Conservation (phyloP, 78 protist species). For the slime mould (Dictyostelium discoideum) region DNA sequence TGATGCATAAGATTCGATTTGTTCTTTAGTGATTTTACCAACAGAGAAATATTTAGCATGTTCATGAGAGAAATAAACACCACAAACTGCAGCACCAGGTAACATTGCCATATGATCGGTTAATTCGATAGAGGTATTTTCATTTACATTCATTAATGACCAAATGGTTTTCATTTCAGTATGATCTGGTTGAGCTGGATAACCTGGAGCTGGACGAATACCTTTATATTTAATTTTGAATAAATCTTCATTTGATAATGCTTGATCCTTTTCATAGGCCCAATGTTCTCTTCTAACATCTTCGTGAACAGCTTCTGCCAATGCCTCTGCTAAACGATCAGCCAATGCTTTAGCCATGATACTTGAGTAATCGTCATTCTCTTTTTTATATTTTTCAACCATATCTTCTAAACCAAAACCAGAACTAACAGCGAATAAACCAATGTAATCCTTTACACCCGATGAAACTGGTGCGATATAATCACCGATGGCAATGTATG, state of each 20-base stretch:
- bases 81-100: constrained; percentile 98
- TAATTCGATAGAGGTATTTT: constrained; percentile 69
- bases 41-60: constrained; percentile 97
- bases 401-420: constrained; percentile 95
- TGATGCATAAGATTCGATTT: constrained; percentile 94
- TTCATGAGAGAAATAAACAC: constrained; percentile 93
- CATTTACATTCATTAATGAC: constrained; percentile 80
- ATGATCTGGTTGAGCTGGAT: constrained; percentile 99
- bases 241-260: constrained; percentile 85
- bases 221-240: constrained; percentile 92
- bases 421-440: constrained; percentile 92
- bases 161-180: constrained; percentile 96
- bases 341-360: constrained; percentile 98
- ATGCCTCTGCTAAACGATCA: constrained; percentile 97
- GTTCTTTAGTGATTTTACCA: constrained; percentile 97
- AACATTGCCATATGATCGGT: constrained; percentile 97
- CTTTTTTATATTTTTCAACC: constrained; percentile 71
- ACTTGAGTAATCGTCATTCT: constrained; percentile 93
- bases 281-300: constrained; percentile 93
- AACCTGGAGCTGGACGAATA: constrained; percentile 99
- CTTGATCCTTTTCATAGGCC: constrained; percentile 95
- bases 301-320: constrained; percentile 96
- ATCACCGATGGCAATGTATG: constrained; percentile 94
- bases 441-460: constrained; percentile 93
- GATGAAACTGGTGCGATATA: constrained; percentile 94